phyloP scores from a whole-genome alignment of 176 grass and related monocot genomes.

The Eleusine indica region DNA sequence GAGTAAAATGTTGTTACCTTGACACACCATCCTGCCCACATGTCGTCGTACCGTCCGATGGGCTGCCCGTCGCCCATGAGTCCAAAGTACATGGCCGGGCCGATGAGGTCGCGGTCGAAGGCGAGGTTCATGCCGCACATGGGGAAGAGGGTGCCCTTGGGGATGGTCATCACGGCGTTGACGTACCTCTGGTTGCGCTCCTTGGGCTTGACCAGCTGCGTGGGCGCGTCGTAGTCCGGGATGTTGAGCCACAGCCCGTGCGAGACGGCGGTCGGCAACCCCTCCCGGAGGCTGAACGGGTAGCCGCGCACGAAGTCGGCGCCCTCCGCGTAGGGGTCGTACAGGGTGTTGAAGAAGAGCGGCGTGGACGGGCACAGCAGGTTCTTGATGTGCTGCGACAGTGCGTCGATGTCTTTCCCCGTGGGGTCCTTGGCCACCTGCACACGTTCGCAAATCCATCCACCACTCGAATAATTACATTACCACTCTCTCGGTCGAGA shows the following conservation, averaged over 20 bases:
- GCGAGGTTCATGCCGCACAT: constrained; percentile 79
- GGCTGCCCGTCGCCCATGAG: constrained; percentile 79
- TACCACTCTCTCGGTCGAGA: background rate
- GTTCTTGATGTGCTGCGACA: constrained; percentile 74
- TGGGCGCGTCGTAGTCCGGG: constrained; percentile 69
- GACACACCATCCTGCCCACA: constrained; percentile 75
- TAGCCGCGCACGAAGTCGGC: constrained; percentile 74
- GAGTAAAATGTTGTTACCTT: constrained; percentile 40
- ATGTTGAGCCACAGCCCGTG: constrained; percentile 70
- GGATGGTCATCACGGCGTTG: constrained; percentile 67
- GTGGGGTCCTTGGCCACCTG: constrained; percentile 74
- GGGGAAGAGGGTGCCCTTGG: constrained; percentile 68
- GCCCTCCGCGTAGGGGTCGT: constrained; percentile 55
- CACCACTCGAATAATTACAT: no score
- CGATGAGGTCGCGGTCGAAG: constrained; percentile 71
- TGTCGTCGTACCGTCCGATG: constrained; percentile 75
- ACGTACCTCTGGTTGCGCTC: constrained; percentile 71
- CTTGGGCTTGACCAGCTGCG: constrained; percentile 73
- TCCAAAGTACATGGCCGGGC: constrained; percentile 74
- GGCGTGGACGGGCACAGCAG: constrained; percentile 66
- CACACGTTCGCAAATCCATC: background rate
- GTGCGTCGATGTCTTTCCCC: constrained; percentile 67
- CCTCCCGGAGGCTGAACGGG: constrained; percentile 75
- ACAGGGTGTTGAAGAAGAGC: constrained; percentile 76
- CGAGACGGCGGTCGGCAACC: constrained; percentile 48